Evolutionary conservation across 2,329 filamentous ascomycete genomes (phyloP), one percentile per base, ranked within the genome.

Genomic region (Ascochyta viciae-villosae): DNA sequence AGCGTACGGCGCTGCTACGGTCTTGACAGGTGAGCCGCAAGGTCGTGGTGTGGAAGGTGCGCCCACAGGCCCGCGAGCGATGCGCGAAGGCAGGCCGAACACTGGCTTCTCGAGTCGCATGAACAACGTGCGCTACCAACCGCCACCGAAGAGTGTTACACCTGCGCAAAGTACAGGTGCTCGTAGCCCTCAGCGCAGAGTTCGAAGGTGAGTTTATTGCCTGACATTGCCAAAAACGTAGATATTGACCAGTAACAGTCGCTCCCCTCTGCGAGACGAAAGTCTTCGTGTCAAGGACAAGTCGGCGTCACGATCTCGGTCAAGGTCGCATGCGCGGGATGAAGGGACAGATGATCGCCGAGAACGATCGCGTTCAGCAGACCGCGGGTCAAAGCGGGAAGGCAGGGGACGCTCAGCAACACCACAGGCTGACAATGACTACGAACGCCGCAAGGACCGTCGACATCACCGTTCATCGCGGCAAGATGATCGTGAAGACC

Each of bases 61-160:
- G 26, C 95, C 95, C 26, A 96, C 90, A 50, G 95, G 93, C 9
- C 95, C 95, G 43, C 93, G 95, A 77, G 95, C 95, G 16, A 96
- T 98, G 91, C 86, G 94, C 61, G 89, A 95, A 76, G 92, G 92
- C 27, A 81, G 92, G 10, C 90, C 91, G 47, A 96, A 96, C 74
- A 93, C 89, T 54, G 91, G 90, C 64, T 84, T 90, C 49, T 84
- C 87, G 62, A 85, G 89, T 66, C 76, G 82, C 73, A 88, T 73
- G 9, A 70, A 66, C 48, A 74, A 66, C 39, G 57, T 57, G 24
- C 66, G 71, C 46, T 71, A 64, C 49, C 64, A 65, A n/a, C 60
- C 65, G 16, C 57, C 63, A 5, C 53, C 61, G 7, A 64, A 68
- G 40, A 67, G 61, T 42, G 55, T 66, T 0, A 61, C 65, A 10